Conservation (phyloP, 495 filamentous ascomycete genomes). For the Penicillium desertorum region DNA sequence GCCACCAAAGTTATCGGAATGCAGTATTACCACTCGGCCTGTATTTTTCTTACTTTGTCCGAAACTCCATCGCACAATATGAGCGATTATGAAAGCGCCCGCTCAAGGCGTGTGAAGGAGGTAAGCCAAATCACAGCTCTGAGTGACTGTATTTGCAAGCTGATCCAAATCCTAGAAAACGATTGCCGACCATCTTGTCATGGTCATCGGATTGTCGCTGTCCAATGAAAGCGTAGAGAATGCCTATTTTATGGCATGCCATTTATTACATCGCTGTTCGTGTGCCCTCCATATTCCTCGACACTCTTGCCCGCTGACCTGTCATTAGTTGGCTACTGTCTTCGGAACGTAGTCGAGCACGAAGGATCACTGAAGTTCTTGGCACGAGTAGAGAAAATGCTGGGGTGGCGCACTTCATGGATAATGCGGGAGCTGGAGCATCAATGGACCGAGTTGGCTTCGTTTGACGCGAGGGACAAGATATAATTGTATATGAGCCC, state of each 20-base stretch:
- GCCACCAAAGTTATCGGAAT: conserved; percentile 35
- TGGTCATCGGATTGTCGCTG: conserved; percentile 37
- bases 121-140: conserved; percentile 18
- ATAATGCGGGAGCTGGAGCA: conserved; percentile 30
- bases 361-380: conserved; percentile 36
- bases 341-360: conserved; percentile 33
- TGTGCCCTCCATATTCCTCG: background rate
- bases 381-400: conserved; percentile 25
- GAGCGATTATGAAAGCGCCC: conserved; percentile 34
- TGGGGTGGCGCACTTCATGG: conserved; percentile 41
- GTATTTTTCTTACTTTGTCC: conserved; percentile 36
- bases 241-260: conserved; percentile 42
- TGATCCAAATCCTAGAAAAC: conserved; percentile 19
- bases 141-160: background rate
- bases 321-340: conserved; percentile 34
- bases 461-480: conserved; percentile 11
- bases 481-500: background rate
- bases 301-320: conserved; percentile 3
- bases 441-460: conserved; percentile 35
- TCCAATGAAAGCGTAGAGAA: conserved; percentile 45
- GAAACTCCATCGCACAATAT: conserved; percentile 24
- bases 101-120: conserved; percentile 31
- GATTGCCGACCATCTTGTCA: conserved; percentile 34
- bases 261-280: conserved; percentile 41
- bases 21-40: conserved; percentile 39